Evolutionary conservation across 2,329 filamentous ascomycete species (phyloP).

Genomic region (Aspergillus fischeri): DNA sequence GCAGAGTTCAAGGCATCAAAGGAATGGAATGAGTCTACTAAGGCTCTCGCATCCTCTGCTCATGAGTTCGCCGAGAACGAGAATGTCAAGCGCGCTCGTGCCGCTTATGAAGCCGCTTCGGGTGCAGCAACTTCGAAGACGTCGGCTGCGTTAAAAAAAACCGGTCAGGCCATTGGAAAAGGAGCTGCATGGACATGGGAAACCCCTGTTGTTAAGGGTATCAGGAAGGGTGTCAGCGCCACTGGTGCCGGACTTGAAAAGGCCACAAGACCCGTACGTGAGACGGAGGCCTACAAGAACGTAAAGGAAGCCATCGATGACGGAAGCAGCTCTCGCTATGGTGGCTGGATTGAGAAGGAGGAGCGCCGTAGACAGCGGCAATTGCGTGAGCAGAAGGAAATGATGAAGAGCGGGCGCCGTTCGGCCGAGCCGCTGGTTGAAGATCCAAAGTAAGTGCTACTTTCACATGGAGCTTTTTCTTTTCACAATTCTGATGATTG

Average conservation of each 20-base stretch:
- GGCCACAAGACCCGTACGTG: constrained; percentile 86
- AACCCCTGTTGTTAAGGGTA: constrained; percentile 84
- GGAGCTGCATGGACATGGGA: constrained; percentile 97
- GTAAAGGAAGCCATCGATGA: constrained; percentile 97
- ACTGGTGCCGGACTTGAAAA: constrained; percentile 88
- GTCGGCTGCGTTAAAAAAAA: constrained; percentile 75
- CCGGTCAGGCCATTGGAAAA: constrained; percentile 81
- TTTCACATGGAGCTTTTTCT: constrained; percentile 10
- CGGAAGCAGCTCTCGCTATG: constrained; percentile 91
- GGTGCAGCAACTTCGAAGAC: constrained; percentile 77
- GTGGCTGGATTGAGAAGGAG: constrained; percentile 95
- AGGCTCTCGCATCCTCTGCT: constrained; percentile 82
- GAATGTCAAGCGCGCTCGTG: constrained; percentile 76
- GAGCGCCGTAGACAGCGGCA: constrained; percentile 80
- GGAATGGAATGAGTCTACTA: constrained; percentile 98
- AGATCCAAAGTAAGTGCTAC: constrained; percentile 72
- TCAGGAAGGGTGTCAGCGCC: constrained; percentile 77
- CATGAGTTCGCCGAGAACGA: constrained; percentile 93
- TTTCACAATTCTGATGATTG: constrained; percentile 27
- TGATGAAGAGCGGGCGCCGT: constrained; percentile 49
- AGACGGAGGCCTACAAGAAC: constrained; percentile 90
- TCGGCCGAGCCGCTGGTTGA: constrained; percentile 65
- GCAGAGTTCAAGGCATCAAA: constrained; percentile 94
- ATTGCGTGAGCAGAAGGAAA: constrained; percentile 61
- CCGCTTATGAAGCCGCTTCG: constrained; percentile 82